Base-by-base conservation (phyloP, 1,284 basidiomycete species). In the Inonotus hispidus region DNA sequence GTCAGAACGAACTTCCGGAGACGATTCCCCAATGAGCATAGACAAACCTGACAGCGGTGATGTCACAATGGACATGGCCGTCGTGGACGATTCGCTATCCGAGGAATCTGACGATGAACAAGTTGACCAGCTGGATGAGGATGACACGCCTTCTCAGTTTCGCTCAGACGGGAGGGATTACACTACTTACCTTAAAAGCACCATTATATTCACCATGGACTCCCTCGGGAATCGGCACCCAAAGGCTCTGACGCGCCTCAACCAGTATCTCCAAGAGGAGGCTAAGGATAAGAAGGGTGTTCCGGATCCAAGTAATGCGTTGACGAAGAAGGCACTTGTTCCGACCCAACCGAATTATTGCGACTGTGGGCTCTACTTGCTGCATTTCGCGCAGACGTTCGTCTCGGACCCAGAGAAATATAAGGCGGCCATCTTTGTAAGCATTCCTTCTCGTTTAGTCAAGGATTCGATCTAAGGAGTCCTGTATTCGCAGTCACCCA, bases 161-260 rank as follows among this genome's bases (percentile, higher is more conserved):
- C 29, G 4, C 32, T 8, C 4, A 32, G 13, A 32, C 23, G 39
- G 14, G 8, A 3, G 8, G 8, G 32, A 8, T 32, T 32, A 3
- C 32, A 32, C 8, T 32, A 32, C 32, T n/a, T 11, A 41, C 14
- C 13, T 35, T 11, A 6, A 13, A 65, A 93, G 91, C 53, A 85
- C 91, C 2, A 85, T 82, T 66, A 88, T 97, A 46, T 85, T 94
- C 69, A 92, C 85, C 0, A 82, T 98, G 57, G 96, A 99, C 71
- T 98, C 95, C 1, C 80, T 99, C 29, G 87, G 88, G 0, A 75
- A 76, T 11, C 73, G 75, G 14, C 96, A 98, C 72, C 74, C 75
- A 0, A 78, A 82, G 21, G 92, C 87, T 1, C 71, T 78, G 47
- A 87, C 76, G 46, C 79, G 78, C 16, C 80, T 99, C 14, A 74